Base-by-base conservation (phyloP, 139 green algal genomes). In the Chlamydomonas applanata region DNA sequence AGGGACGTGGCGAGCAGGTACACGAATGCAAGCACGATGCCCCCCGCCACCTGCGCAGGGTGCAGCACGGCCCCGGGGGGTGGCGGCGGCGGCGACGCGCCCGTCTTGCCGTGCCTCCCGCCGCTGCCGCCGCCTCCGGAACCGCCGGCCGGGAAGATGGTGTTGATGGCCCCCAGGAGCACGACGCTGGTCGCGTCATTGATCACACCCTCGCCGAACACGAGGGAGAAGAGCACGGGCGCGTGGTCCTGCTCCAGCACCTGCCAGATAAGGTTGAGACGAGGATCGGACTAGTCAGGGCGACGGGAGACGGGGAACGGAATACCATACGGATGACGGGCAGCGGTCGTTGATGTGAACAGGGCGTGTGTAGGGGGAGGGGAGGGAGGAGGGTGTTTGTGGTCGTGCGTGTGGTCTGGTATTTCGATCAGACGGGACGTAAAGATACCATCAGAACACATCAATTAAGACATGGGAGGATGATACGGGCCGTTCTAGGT, bases 131-230 rank as follows among this genome's bases (percentile, higher is more conserved):
- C 4, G 61, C 24, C 63, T 27, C 27, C 33, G 3, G 14, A 34
- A 32, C 53, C 54, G 22, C 4, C 56, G 3, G 45, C 7, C 1
- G 69, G 52, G 54, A 75, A 75, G 25, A 75, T 69, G 46, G 24
- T 46, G 19, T 52, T 59, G 2, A 98, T 83, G 11, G 91, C 84
- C 11, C 86, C 79, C 59, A 98, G 89, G 72, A 98, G 85, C 54
- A 97, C 94, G 9, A 76, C 85, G 16, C 83, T 83, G 33, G 90
- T 92, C 40, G 93, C 94, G 63, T 98, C 94, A 70, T 98, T 98
- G 35, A 98, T 89, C 33, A 98, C 91, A 0, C 93, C 94, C 73
- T 97, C 93, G 0, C 93, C 93, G 82, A 97, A 97, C 30, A 98
- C 91, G 25, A 98, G 78, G 20, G 74, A 85, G 88, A 95, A 96